phyloP scores from a whole-genome alignment of 495 filamentous ascomycete genomes.

The Lasiosphaeria hispida region DNA sequence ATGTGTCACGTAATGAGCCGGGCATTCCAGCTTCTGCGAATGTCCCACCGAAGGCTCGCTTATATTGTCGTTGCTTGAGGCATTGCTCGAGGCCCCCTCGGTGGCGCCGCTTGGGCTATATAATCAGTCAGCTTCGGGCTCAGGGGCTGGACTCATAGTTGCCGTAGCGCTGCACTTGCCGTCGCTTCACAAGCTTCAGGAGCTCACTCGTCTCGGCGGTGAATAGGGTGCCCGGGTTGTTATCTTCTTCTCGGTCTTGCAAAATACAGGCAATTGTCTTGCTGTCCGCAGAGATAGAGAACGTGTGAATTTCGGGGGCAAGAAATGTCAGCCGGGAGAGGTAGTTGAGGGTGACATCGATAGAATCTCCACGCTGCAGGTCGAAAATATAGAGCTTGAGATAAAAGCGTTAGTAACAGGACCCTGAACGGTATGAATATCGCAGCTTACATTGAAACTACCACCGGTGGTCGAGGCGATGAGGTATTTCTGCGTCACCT shows the following conservation, averaged over 20 bases:
- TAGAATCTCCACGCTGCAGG: slow-evolving; percentile 6
- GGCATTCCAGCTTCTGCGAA: slow-evolving; percentile 17
- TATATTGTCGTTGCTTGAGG: not conserved
- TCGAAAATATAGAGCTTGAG: slow-evolving; percentile 19
- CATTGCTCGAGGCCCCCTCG: not conserved
- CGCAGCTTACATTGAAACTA: slow-evolving; percentile 14
- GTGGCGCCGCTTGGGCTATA: not conserved
- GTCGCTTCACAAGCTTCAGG: slow-evolving; percentile 5
- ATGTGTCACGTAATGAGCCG: slow-evolving; percentile 26
- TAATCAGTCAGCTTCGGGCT: not conserved
- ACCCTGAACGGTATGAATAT: too few relatives aligned
- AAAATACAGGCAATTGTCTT: slow-evolving; percentile 24
- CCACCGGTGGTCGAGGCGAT: slow-evolving; percentile 23
- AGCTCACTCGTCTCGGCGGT: not conserved
- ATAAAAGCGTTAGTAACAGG: not conserved
- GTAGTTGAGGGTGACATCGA: slow-evolving; percentile 11
- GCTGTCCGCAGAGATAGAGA: slow-evolving; percentile 34
- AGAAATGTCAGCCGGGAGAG: slow-evolving; percentile 17
- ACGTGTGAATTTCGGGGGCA: slow-evolving; percentile 12
- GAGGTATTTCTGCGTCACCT: slow-evolving; percentile 19
- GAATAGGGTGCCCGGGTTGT: slow-evolving; percentile 2
- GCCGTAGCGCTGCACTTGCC: not conserved
- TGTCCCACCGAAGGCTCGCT: not conserved
- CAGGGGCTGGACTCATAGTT: not conserved
- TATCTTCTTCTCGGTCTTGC: slow-evolving; percentile 6